Conservation (phyloP, 164 flowering plant species). For the Protea cynaroides region DNA sequence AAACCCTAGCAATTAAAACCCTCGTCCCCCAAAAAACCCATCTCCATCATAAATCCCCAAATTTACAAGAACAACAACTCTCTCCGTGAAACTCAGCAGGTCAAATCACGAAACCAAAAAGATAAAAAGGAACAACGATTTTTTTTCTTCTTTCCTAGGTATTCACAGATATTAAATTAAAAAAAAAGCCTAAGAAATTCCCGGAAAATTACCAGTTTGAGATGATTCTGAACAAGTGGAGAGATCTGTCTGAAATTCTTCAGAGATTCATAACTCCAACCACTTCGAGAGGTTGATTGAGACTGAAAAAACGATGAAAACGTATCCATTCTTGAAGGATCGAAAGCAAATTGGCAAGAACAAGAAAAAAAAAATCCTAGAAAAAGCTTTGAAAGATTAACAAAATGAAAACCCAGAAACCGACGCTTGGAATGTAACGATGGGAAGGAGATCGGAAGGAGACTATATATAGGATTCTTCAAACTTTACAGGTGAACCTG, state of each 20-base stretch:
- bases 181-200: neutral
- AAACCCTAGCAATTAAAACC: neutral
- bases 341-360: neutral
- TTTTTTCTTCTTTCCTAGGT: too few relatives aligned
- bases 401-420: neutral
- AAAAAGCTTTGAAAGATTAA: neutral
- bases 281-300: conserved; percentile 6
- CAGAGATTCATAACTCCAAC: conserved; percentile 17
- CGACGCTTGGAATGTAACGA: neutral
- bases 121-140: neutral
- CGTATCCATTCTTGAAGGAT: neutral
- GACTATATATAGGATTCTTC: neutral
- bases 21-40: neutral
- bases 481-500: neutral
- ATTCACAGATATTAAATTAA: too few relatives aligned
- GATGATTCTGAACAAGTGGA: conserved; percentile 21
- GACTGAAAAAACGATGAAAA: conserved; percentile 17
- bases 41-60: neutral
- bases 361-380: neutral
- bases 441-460: neutral
- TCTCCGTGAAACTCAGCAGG: neutral
- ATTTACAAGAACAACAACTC: too few relatives aligned
- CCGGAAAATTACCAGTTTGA: conserved; percentile 12
- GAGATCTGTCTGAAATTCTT: conserved; percentile 25
- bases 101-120: neutral